These are phyloP conservation scores for Kalanchoe fedtschenkoi DNA, from an alignment of 164 flowering plant species.

Conservation along the genomic window DNA sequence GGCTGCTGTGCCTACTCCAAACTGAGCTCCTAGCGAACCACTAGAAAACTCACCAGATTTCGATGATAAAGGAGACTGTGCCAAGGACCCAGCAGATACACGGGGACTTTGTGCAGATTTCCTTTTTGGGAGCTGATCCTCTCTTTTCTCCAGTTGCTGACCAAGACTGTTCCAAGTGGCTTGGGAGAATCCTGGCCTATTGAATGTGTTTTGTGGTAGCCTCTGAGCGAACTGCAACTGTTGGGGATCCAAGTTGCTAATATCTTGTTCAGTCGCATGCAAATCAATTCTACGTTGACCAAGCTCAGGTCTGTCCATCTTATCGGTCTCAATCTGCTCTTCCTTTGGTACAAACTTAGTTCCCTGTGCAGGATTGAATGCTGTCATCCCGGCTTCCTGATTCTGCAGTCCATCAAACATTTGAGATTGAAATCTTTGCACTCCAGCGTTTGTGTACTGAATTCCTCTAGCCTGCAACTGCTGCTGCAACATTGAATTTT, in stretches of 20 bases:
- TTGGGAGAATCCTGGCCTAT: slow-evolving; percentile 51
- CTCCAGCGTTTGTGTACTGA: slow-evolving; percentile 38
- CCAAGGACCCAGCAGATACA: slow-evolving; percentile 52
- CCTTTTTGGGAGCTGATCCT: slow-evolving; percentile 61
- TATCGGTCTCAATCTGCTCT: slow-evolving; percentile 54
- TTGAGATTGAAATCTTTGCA: slow-evolving; percentile 51
- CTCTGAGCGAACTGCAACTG: slow-evolving; percentile 45
- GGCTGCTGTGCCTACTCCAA: slow-evolving; percentile 35
- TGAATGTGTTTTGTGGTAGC: slow-evolving; percentile 36
- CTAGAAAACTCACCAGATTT: slow-evolving; percentile 86
- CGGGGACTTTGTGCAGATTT: slow-evolving; percentile 76
- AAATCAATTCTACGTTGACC: slow-evolving; percentile 30
- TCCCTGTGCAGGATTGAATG: slow-evolving; percentile 42
- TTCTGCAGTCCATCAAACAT: slow-evolving; percentile 45
- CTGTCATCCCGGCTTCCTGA: slow-evolving; percentile 36
- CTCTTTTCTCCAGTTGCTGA: slow-evolving; percentile 63
- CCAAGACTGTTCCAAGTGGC: slow-evolving; percentile 56
- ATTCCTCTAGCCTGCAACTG: slow-evolving; percentile 48
- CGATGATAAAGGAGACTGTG: slow-evolving; percentile 78
- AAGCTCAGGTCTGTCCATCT: slow-evolving; percentile 37
- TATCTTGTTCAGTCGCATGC: slow-evolving; percentile 30
- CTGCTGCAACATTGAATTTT: slow-evolving; percentile 41
- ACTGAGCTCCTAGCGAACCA: slow-evolving; percentile 64
- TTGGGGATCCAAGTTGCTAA: slow-evolving; percentile 38
- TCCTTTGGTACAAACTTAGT: slow-evolving; percentile 48